Conservation (phyloP, 2,329 filamentous ascomycete species). For the Fusarium sororula region DNA sequence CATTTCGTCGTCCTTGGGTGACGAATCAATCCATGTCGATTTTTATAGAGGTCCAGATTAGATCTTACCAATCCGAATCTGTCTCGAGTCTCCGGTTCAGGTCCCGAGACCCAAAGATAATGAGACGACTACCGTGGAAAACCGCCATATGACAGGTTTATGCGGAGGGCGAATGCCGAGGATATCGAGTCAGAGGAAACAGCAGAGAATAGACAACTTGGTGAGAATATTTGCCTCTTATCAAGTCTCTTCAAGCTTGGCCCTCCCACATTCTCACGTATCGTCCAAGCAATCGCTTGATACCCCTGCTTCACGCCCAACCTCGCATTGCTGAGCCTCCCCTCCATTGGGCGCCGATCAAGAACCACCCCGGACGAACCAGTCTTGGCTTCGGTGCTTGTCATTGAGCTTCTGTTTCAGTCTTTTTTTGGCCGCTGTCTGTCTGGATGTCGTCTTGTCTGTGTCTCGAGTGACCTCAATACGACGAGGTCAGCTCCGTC, state of each 20-base stretch:
- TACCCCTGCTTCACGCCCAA: conserved; percentile 32
- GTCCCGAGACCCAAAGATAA: conserved; percentile 21
- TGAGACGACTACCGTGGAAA: background rate
- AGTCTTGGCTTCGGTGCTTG: conserved; percentile 26
- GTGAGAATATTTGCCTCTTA: conserved; percentile 7
- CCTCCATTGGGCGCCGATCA: conserved; percentile 36
- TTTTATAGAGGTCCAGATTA: background rate
- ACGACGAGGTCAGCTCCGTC: background rate
- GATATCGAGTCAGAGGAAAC: background rate
- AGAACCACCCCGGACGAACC: conserved; percentile 25
- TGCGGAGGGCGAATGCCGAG: conserved; percentile 11
- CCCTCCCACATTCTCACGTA: conserved; percentile 11
- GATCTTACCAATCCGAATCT: conserved; percentile 17
- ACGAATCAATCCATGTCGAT: conserved; percentile 6
- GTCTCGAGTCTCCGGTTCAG: conserved; percentile 20
- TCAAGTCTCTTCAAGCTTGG: conserved; percentile 3
- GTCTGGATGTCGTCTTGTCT: background rate
- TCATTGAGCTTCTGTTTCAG: conserved; percentile 21
- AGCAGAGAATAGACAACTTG: background rate
- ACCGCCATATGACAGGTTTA: conserved; percentile 21
- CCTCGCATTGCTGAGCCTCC: conserved; percentile 29
- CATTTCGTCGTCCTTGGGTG: conserved; percentile 2
- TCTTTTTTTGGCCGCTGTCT: background rate
- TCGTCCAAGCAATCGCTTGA: conserved; percentile 19
- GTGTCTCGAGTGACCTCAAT: background rate